Evolutionary conservation across 805 yeast genomes (phyloP).

Genomic region (Ogataea thermomethanolica): DNA sequence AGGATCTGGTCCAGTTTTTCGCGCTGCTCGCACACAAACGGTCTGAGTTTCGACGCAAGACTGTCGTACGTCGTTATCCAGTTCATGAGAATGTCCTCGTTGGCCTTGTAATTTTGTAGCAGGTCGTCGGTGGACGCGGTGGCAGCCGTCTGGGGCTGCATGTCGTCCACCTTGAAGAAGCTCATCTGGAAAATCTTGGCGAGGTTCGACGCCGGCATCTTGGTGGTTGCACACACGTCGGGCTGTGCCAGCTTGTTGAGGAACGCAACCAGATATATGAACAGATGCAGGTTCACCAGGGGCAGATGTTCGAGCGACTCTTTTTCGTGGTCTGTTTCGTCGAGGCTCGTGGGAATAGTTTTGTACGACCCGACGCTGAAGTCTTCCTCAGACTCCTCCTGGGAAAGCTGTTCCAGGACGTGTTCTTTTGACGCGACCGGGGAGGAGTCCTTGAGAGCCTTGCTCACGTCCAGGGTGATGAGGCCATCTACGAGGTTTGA

Average conservation of each 20-base stretch:
- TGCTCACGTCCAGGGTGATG: constrained; percentile 25
- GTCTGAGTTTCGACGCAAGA: constrained; percentile 13
- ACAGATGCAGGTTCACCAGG: constrained; percentile 30
- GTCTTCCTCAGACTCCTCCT: constrained; percentile 11
- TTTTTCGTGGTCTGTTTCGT: constrained; percentile 1
- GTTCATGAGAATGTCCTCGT: constrained; percentile 26
- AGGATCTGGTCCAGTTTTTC: constrained; percentile 14
- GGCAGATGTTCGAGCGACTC: constrained; percentile 21
- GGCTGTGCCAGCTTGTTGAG: constrained; percentile 24
- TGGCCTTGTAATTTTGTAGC: constrained; percentile 26
- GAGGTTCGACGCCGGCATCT: constrained; percentile 36
- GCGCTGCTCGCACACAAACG: constrained; percentile 4
- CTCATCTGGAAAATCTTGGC: constrained; percentile 38
- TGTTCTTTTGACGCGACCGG: not conserved
- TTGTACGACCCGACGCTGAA: constrained; percentile 12
- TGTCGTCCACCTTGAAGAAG: constrained; percentile 34
- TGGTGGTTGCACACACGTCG: constrained; percentile 28
- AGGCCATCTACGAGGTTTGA: constrained; percentile 30
- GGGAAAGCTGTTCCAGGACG: constrained; percentile 2
- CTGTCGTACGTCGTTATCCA: constrained; percentile 27
- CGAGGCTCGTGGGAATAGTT: constrained; percentile 4
- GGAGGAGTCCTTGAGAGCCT: constrained; percentile 16
- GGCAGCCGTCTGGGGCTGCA: constrained; percentile 17
- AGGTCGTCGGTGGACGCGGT: constrained; percentile 27
- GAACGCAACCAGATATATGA: constrained; percentile 30